Base-by-base conservation (phyloP, 495 filamentous ascomycete species). In the Jackrogersella minutella region DNA sequence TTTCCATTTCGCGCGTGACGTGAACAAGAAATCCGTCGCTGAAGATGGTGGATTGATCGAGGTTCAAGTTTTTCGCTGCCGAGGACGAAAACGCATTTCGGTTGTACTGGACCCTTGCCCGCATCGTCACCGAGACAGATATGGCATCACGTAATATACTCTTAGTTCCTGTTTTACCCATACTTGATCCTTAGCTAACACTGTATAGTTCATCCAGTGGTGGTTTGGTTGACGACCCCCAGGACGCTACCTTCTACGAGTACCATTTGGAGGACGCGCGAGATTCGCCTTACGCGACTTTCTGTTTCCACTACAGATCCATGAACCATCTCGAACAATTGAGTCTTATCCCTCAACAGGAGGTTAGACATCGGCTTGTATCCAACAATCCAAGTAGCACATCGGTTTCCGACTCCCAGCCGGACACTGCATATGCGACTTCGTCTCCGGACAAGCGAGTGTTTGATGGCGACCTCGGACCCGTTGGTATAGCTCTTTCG, bases 1-100 rank as follows among this genome's bases (percentile, higher is more conserved):
- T 37, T 80, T 81, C 44, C 73, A 78, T 24, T 83, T 83, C 40
- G 64, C 74, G 26, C 77, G 74, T 10, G 74, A 71, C 16, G 64
- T 74, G 5, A 73, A 77, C 28, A 59, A 64, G 21, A 68, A 68
- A 40, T 73, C 76, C n/a, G 58, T 72, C 10, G 80, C 80, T 24
- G 77, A 79, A 34, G 81, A 84, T 56, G 83, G 84, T 28, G 84
- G 84, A 17, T 55, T 84, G 5, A 83, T 86, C 36, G 81, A 85
- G 62, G 66, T 86, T 7, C 76, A 76, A 31, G 81, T 77, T 10
- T 85, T 81, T 59, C 78, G 84, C 26, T 80, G 82, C 1, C 74
- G 69, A 36, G 70, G 75, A 69, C 52, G 75, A 77, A 58, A 73
- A 59, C 30, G 58, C 62, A 60, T 75, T 30, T 72, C 79, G 7